Percentiles rank a stretch among this genome's conserved stretches.
phyloP scores from a whole-genome alignment of 257 asterid genomes.

The Solanum chiquidenum region DNA sequence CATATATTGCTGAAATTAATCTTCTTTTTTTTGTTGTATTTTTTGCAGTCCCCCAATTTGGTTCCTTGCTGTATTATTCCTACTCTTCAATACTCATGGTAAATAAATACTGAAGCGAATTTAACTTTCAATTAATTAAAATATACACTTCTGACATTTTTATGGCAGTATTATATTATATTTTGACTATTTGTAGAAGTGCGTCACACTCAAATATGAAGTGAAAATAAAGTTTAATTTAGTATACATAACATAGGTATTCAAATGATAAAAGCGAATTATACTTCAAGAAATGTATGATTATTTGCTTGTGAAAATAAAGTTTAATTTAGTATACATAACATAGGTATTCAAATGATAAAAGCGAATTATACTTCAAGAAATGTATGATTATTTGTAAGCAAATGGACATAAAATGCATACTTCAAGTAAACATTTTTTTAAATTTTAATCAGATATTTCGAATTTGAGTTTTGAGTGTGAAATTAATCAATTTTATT shows the following conservation, averaged over 20 bases:
- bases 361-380: neutral
- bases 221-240: neutral
- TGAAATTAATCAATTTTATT: neutral
- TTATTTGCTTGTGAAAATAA: neutral
- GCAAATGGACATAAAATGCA: neutral
- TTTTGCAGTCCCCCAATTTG: conserved; percentile 76
- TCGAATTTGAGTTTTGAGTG: neutral
- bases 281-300: neutral
- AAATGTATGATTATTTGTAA: neutral
- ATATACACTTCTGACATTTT: neutral
- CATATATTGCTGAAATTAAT: neutral
- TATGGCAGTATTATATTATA: neutral
- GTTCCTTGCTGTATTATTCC: conserved; percentile 67
- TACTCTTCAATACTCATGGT: conserved; percentile 91
- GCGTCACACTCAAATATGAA: neutral
- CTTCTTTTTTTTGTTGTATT: neutral
- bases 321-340: neutral
- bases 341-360: neutral
- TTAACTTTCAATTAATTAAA: neutral
- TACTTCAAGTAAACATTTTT: neutral
- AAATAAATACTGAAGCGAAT: conserved; percentile 19
- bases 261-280: neutral
- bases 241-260: neutral
- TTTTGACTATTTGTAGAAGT: neutral
- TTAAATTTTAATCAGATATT: neutral